phyloP scores from a whole-genome alignment of 345 rosid species.

The Hevea brasiliensis region DNA sequence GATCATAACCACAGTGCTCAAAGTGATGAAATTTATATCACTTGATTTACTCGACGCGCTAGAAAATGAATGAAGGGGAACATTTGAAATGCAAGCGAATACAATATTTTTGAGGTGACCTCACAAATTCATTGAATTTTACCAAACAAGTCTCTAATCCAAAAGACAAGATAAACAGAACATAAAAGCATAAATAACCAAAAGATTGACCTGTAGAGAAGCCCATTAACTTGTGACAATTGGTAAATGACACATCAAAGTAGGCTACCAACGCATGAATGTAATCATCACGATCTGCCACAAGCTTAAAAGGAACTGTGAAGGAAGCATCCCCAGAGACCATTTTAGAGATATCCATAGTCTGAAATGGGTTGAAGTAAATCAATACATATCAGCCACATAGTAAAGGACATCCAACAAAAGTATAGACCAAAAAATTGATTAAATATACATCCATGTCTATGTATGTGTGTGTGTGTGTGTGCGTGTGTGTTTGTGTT shows the following conservation, averaged over 20 bases:
- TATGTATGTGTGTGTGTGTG: neutral
- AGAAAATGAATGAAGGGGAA: neutral
- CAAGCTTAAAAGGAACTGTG: conserved; percentile 88
- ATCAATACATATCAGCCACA: conserved; percentile 18
- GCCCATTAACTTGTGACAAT: conserved; percentile 87
- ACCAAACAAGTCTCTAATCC: neutral
- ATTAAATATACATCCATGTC: neutral
- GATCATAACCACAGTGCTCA: neutral
- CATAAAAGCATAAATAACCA: neutral
- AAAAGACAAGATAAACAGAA: neutral
- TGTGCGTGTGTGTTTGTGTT: no score
- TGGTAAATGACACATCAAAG: conserved; percentile 92
- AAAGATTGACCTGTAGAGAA: conserved; percentile 81
- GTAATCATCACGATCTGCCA: conserved; percentile 94
- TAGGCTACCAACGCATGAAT: conserved; percentile 99
- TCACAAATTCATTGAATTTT: neutral
- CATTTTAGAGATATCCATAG: conserved; percentile 98
- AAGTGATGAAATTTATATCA: neutral
- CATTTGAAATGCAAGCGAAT: neutral
- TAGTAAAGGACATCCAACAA: neutral
- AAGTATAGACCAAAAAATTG: neutral
- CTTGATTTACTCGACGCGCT: neutral
- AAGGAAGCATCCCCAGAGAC: conserved; percentile 91
- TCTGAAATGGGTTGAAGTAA: conserved; percentile 43
- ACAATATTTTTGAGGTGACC: no score